Evolutionary conservation across 768 basidiomycete genomes (phyloP).

Genomic region (Amanita subjunquillea): DNA sequence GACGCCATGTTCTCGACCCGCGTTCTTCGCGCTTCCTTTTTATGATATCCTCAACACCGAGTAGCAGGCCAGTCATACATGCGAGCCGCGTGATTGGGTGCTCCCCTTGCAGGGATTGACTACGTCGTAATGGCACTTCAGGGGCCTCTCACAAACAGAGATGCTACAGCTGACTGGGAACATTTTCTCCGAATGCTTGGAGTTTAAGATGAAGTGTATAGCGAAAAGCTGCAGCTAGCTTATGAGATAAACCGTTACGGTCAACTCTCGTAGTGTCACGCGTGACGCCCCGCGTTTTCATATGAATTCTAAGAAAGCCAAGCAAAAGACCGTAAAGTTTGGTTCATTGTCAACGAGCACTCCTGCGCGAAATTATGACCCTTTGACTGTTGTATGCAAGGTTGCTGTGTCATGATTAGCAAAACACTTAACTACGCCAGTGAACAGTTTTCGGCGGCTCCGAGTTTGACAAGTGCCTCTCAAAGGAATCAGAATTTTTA

Average conservation of each 20-base stretch:
- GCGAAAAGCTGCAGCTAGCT: slow-evolving; percentile 44
- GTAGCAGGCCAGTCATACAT: slow-evolving; percentile 51
- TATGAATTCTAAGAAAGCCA: not conserved
- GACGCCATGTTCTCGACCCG: slow-evolving; percentile 32
- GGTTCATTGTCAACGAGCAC: not conserved
- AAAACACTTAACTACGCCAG: slow-evolving; percentile 7
- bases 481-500: not conserved
- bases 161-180: slow-evolving; percentile 20
- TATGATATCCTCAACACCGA: slow-evolving; percentile 52
- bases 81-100: slow-evolving; percentile 51
- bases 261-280: slow-evolving; percentile 16
- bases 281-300: not conserved
- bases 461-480: not conserved
- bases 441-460: slow-evolving; percentile 17
- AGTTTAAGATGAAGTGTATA: slow-evolving; percentile 49
- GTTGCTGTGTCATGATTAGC: not conserved
- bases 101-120: slow-evolving; percentile 54
- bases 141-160: slow-evolving; percentile 26
- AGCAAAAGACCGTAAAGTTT: slow-evolving; percentile 4
- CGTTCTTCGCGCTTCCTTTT: slow-evolving; percentile 15
- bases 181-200: slow-evolving; percentile 25
- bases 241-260: slow-evolving; percentile 40
- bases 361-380: slow-evolving; percentile 17
- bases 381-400: slow-evolving; percentile 22
- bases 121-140: slow-evolving; percentile 32